Evolutionary conservation across 805 yeast species (phyloP), one percentile per base, ranked within the genome.

Genomic region (Middelhovenomyces tepae): DNA sequence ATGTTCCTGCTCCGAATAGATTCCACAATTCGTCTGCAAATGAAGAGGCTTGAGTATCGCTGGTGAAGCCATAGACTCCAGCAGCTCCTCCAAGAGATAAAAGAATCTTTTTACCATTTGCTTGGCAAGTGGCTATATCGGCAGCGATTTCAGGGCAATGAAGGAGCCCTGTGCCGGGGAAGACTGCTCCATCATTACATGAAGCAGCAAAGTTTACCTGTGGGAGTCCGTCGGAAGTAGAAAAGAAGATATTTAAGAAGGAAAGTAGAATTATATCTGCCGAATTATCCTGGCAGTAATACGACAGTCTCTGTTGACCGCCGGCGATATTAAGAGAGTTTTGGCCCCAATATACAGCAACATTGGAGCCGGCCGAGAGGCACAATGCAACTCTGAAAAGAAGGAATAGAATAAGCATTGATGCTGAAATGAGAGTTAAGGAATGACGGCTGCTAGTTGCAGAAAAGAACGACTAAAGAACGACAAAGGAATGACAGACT

Each of bases 281-380:
- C 27, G 73, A 65, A 39, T 71, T 71, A 29, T 74, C 66, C 15
- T 26, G 20, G 63, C 95, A 85, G 60, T 83, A 83, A 33, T 62
- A 55, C 1, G 69, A 43, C 13, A 73, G 53, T 5, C 51, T 47
- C 8, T 61, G 50, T 45, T 73, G 75, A 3, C 40, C 36, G 5
- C 83, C 83, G n/a, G 71, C 76, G 8, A 18, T 20, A 14, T 20
- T 20, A 7, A 20, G 20, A 10, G 89, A 74, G 47, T 73, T 71
- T 58, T 85, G 94, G 34, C 95, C 95, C 95, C 95, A 85, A 59
- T 85, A 85, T 5, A 81, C 65, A 15, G 79, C 95, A 23, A 84
- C 72, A 43, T 82, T 80, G 20, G 65, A 50, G 29, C 68, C 64
- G 11, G 75, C 54, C 7, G 29, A 9, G 13, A 40, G 25, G 9